Conservation (phyloP, 768 basidiomycete genomes). For the Filobasidium wieringae region DNA sequence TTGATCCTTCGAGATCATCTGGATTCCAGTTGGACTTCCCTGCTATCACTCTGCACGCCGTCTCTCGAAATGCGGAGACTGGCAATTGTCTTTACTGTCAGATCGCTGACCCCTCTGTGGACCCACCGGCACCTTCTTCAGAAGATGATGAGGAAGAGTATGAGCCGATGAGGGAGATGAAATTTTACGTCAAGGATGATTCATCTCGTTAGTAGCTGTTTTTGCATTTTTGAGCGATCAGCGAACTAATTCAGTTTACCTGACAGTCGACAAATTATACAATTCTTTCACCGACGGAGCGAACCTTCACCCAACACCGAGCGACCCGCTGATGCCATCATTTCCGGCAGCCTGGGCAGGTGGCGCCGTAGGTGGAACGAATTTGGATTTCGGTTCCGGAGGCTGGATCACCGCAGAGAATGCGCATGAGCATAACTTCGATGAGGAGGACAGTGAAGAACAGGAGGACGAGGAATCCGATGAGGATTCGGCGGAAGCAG, state of each 20-base stretch:
- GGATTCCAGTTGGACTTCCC: conserved; percentile 83
- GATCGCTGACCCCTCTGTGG: conserved; percentile 56
- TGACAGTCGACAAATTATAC: conserved; percentile 68
- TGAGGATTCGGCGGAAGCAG: too few species aligned
- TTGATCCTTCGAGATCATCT: conserved; percentile 47
- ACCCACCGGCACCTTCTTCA: conserved; percentile 27
- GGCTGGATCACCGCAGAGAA: not conserved
- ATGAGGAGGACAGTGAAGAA: conserved; percentile 39
- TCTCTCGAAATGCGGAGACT: conserved; percentile 48
- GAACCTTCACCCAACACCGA: conserved; percentile 55
- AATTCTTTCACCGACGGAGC: conserved; percentile 76
- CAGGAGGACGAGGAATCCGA: conserved; percentile 39
- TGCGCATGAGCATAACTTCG: conserved; percentile 2
- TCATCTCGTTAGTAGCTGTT: conserved; percentile 48
- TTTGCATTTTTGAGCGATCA: not conserved
- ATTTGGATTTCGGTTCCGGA: not conserved
- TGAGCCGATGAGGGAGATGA: conserved; percentile 64
- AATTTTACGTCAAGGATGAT: conserved; percentile 54
- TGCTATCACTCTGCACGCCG: conserved; percentile 81
- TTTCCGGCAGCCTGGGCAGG: conserved; percentile 20
- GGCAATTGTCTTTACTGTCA: conserved; percentile 67
- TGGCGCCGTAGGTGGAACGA: conserved; percentile 14
- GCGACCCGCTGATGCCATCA: conserved; percentile 13
- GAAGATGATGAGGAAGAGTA: conserved; percentile 39
- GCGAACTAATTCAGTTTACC: not conserved